Base-by-base conservation (phyloP, 495 filamentous ascomycete genomes). In the Friedmanniomyces endolithicus region DNA sequence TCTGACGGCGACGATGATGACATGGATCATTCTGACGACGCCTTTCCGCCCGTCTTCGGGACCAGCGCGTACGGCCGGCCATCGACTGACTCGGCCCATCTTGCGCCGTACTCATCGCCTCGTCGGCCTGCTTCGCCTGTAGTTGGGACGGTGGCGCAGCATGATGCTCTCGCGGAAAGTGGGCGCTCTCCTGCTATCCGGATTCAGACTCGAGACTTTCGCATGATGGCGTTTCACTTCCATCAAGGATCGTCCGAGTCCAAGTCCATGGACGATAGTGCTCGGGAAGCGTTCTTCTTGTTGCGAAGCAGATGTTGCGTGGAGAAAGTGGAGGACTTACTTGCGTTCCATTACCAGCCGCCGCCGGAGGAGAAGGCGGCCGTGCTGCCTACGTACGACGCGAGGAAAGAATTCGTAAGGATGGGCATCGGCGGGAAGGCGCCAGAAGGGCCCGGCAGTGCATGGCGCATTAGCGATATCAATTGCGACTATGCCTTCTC, bases 201-300 rank as follows among this genome's bases (percentile, higher is more conserved):
- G 40, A 68, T 99, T 33, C 84, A 87, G 40, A 87, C 90, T 67
- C 83, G 90, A 49, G 92, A 99, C 71, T 96, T 97, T 62, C 87
- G 75, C 39, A 95, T 90, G 65, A 79, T 94, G 45, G 87, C 87
- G 61, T 88, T 99, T 72, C 89, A 89, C 72, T 92, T 97, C 66
- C 51, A 62, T 20, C 14, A 31, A 3, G 11, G 6, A 8, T 55
- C 68, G 27, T 76, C 79, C 54, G 87, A 95, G 60, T 73, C 72
- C 43, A 78, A 84, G 60, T 87, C 85, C 11, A 75, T 84, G 22
- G 88, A 95, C 59, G 94, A 90, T 1, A 95, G 85, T 63, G 94
- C 96, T 39, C 87, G 80, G 44, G 54, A 85, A 82, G 57, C 71
- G 75, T 43, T 83, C 84, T 71, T 89, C 88, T 0, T 43, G 1